Conservation (phyloP, 2,329 filamentous ascomycete species). For the Dryadomyces quercivorus region DNA sequence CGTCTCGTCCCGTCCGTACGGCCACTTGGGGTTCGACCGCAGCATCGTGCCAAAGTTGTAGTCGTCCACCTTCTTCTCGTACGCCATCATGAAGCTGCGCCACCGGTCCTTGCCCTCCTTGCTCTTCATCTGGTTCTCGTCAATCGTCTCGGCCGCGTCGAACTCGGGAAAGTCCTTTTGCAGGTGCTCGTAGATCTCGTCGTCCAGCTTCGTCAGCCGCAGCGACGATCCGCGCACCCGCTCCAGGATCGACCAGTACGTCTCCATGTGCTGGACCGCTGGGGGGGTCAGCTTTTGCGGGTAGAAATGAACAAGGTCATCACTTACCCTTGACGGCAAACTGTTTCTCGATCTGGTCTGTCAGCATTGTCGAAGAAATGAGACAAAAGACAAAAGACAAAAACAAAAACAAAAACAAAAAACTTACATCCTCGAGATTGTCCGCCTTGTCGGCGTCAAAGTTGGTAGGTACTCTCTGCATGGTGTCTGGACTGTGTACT, state of each 20-base stretch:
- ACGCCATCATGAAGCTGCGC: constrained; percentile 87
- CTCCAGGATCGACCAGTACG: constrained; percentile 94
- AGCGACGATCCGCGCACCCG: constrained; percentile 79
- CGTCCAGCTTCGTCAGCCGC: constrained; percentile 84
- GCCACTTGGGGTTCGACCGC: constrained; percentile 60
- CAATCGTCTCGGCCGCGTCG: constrained; percentile 64
- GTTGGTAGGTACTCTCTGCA: constrained; percentile 33
- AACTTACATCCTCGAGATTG: constrained; percentile 43
- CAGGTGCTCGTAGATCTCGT: constrained; percentile 88
- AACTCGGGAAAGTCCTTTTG: constrained; percentile 84
- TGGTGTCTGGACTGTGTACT: constrained; percentile 8
- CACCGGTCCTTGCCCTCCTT: constrained; percentile 87
- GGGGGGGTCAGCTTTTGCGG: background rate
- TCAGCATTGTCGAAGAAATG: too few relatives aligned
- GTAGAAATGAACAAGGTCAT: background rate
- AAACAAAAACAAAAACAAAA: background rate
- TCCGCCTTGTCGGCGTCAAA: constrained; percentile 46
- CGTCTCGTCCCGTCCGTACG: constrained; percentile 80
- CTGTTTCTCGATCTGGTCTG: constrained; percentile 86
- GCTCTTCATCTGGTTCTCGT: constrained; percentile 97
- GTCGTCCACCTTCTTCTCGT: constrained; percentile 91
- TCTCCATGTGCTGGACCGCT: constrained; percentile 90
- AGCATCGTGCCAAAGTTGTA: constrained; percentile 98
- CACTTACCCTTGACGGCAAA: constrained; percentile 83
- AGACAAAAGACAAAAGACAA: too few relatives aligned